Evolutionary conservation across 140 eudicot genomes (phyloP).

Genomic region (Erigeron philadelphicus): DNA sequence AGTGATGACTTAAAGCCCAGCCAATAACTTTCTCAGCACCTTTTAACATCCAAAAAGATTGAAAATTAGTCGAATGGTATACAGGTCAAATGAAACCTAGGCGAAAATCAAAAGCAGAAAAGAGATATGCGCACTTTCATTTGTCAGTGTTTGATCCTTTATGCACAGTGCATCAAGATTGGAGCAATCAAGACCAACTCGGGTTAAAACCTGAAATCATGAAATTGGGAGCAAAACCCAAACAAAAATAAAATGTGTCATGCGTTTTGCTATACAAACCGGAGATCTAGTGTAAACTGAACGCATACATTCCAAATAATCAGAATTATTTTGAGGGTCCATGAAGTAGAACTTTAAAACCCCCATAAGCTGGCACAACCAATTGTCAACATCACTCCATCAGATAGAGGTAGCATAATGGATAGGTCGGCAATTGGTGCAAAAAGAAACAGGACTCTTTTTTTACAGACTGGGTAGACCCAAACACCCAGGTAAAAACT

Average conservation of each 20-base stretch:
- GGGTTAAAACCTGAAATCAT: conserved; percentile 61
- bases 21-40: conserved; percentile 84
- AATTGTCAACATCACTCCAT: too few relatives aligned
- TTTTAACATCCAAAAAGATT: conserved; percentile 20
- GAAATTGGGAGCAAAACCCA: neutral
- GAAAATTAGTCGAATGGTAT: conserved; percentile 7
- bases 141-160: conserved; percentile 83
- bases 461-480: neutral
- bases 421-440: too few relatives aligned
- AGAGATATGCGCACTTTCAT: conserved; percentile 55
- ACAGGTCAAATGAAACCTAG: neutral
- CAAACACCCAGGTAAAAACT: too few relatives aligned
- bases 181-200: conserved; percentile 55
- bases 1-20: conserved; percentile 92
- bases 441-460: neutral
- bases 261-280: neutral
- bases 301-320: neutral
- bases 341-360: too few relatives aligned
- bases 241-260: neutral
- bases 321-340: neutral
- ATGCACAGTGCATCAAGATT: conserved; percentile 63
- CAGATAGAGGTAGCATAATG: too few relatives aligned
- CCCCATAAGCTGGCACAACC: too few relatives aligned
- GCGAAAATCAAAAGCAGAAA: neutral
- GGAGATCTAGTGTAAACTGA: neutral